Base-by-base conservation (phyloP, 148 eudicot species). In the Rhododendron williamsianum region DNA sequence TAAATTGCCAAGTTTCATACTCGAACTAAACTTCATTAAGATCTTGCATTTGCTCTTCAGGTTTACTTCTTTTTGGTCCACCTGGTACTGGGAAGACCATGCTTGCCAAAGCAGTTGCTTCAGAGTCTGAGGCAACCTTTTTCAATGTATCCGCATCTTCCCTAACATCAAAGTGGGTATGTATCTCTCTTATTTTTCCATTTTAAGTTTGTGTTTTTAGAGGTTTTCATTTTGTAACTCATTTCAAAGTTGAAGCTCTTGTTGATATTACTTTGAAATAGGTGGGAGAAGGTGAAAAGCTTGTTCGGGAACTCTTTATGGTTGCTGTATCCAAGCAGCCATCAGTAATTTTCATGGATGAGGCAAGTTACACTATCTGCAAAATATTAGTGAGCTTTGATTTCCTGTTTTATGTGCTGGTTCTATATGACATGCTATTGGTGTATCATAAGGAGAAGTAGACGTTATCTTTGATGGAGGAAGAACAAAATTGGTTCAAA, bases 201-300 rank as follows among this genome's bases (percentile, higher is more conserved):
- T 71, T 2, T 38, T 30, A 38, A 56, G 19, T 36, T 49, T 69
- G 35, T 80, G 33, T 35, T 54, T 72, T 18, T 54, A 69, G 43
- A 82, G 46, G 67, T 65, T 54, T 67, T 79, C 35, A 49, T 85
- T 27, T 65, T 84, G 48, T 88, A 49, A 51, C 8, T 58, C 72
- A 76, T 74, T 81, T 81, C 18, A 54, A 48, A 73, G 33, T 83
- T 76, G 80, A 78, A 80, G 79, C 87, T 85, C 81, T 86, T 80
- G 19, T 83, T 71, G 69, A 8, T 81, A 69, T 48, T 21, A 9
- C 46, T 78, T 78, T 69, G 73, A 41, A 84, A 89, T 87, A 97
- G 99, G 99, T 97, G 85, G 99, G 99, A 63, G 99, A 97, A 90
- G 99, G 95, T 86, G 99, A 97, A 90, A 97, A 97, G 92, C 98